Evolutionary conservation across 1,284 basidiomycete species (phyloP).

Genomic region (Trametes sp.): DNA sequence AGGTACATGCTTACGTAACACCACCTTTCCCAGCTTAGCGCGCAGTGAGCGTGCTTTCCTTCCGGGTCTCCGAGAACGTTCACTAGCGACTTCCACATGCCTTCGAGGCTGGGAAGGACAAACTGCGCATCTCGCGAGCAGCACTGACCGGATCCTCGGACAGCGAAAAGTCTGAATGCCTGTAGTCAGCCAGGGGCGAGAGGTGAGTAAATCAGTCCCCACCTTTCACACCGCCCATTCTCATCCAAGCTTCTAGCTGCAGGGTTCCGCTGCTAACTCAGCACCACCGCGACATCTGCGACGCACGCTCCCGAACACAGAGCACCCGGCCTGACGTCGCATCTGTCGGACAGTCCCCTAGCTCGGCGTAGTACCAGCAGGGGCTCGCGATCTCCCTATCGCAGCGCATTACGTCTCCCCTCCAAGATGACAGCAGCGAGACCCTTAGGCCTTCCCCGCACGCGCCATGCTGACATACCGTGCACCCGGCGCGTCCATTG

Average conservation of each 20-base stretch:
- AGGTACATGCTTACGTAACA: constrained; percentile 10
- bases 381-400: constrained; percentile 1
- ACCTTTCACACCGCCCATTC: neutral
- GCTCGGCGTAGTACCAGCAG: neutral
- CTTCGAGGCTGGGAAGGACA: neutral
- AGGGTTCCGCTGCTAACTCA: neutral
- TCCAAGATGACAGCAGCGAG: neutral
- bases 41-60: neutral
- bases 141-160: neutral
- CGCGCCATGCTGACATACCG: too few species aligned
- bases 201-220: neutral
- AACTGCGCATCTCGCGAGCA: neutral
- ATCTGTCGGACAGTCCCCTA: neutral
- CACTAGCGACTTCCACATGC: neutral
- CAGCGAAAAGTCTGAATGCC: neutral
- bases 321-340: constrained; percentile 1
- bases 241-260: neutral
- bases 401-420: neutral
- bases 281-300: neutral
- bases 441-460: too few species aligned
- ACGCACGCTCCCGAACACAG: neutral
- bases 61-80: neutral
- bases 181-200: neutral
- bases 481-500: too few species aligned
- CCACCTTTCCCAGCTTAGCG: neutral